These are phyloP conservation scores for Byssochlamys sp. DNA, from an alignment of 2,329 filamentous ascomycete genomes.

Conservation along the genomic window DNA sequence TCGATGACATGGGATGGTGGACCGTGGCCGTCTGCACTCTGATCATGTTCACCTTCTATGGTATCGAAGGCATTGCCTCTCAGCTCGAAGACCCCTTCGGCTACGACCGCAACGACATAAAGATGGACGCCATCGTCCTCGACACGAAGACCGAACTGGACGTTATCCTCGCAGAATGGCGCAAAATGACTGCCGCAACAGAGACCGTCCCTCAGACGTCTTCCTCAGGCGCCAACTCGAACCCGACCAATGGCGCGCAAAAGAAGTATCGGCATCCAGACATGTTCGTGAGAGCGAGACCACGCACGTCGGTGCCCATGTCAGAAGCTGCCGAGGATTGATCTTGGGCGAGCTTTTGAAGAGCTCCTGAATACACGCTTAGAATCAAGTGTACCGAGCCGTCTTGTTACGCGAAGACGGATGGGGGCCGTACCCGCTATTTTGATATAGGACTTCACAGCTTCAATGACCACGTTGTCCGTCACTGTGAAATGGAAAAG, in stretches of 20 bases:
- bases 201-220: not conserved
- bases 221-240: not conserved
- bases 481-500: not conserved
- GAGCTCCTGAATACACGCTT: not conserved
- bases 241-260: not conserved
- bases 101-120: slow-evolving; percentile 57
- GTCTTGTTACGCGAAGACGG: not conserved
- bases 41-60: slow-evolving; percentile 55
- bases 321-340: not conserved
- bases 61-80: slow-evolving; percentile 53
- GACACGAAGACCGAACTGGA: slow-evolving; percentile 50
- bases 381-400: not conserved
- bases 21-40: slow-evolving; percentile 50
- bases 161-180: slow-evolving; percentile 52
- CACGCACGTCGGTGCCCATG: not conserved
- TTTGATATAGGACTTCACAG: not conserved
- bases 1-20: slow-evolving; percentile 56
- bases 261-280: slow-evolving; percentile 17
- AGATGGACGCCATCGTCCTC: slow-evolving; percentile 56
- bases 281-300: not conserved
- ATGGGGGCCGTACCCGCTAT: not conserved
- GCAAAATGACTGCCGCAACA: slow-evolving; percentile 12
- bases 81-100: slow-evolving; percentile 60
- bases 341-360: not conserved
- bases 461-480: not conserved